Conservation (phyloP, 2,329 filamentous ascomycete species). For the Trichoderma lentiforme region DNA sequence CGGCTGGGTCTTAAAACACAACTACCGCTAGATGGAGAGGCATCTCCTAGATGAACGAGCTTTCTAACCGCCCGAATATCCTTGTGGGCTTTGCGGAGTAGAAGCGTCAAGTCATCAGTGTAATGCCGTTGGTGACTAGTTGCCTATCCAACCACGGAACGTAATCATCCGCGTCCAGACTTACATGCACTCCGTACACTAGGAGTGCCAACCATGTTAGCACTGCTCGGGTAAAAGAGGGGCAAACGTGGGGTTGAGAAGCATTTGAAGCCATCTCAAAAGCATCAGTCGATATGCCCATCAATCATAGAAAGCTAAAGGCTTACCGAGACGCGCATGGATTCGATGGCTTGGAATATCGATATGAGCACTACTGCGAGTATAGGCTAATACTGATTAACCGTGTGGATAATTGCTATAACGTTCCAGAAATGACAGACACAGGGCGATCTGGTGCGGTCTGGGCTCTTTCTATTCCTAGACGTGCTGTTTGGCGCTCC, state of each 20-base stretch:
- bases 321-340: neutral
- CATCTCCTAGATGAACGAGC: too few species aligned
- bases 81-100: neutral
- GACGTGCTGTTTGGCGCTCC: conserved; percentile 2
- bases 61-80: neutral
- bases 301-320: neutral
- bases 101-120: neutral
- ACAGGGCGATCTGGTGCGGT: neutral
- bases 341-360: neutral
- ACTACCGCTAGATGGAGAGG: too few species aligned
- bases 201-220: neutral
- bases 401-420: conserved; percentile 3
- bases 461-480: neutral
- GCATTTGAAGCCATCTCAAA: neutral
- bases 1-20: neutral
- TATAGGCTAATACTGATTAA: conserved; percentile 9
- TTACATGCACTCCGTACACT: neutral
- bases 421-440: neutral
- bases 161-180: neutral
- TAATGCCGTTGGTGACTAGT: neutral
- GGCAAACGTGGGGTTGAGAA: conserved; percentile 1
- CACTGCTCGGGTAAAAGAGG: conserved; percentile 4
- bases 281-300: neutral
- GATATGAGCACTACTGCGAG: neutral
- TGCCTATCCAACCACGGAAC: neutral